A percentile compares a stretch with the other conserved stretches of the same genome.
These are phyloP conservation scores for Capsicum chinense DNA, from an alignment of 257 asterid species.

Conservation along the genomic window DNA sequence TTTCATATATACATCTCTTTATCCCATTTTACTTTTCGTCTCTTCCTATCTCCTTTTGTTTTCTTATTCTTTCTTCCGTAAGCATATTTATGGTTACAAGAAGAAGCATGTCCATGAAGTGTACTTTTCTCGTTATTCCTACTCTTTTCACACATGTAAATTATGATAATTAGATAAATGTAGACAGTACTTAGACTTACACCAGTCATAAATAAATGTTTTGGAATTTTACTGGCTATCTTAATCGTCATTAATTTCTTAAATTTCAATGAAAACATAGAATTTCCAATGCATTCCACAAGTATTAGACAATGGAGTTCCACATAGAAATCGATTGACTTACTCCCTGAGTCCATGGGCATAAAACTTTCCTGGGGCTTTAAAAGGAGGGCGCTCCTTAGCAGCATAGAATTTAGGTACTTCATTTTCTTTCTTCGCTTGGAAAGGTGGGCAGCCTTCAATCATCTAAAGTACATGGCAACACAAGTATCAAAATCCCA, in stretches of 20 bases:
- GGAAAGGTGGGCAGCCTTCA: constrained; percentile 82
- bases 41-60: background rate
- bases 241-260: background rate
- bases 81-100: background rate
- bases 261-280: background rate
- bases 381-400: constrained; percentile 85
- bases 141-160: background rate
- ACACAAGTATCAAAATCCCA: constrained; percentile 39
- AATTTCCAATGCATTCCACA: background rate
- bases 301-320: background rate
- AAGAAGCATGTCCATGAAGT: background rate
- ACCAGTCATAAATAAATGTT: background rate
- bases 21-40: background rate
- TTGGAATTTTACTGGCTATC: background rate
- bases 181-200: background rate
- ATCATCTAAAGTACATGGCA: constrained; percentile 67
- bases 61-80: background rate
- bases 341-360: constrained; percentile 87
- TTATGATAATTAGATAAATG: background rate
- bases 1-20: constrained; percentile 3
- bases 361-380: constrained; percentile 68
- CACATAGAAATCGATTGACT: constrained; percentile 27
- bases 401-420: constrained; percentile 63
- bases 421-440: constrained; percentile 59
- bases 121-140: background rate